A percentile compares a stretch with the other conserved stretches of the same genome.
These are phyloP conservation scores for Balamuthia mandrillaris DNA, from an alignment of 208 protist genomes.

Conservation along the genomic window DNA sequence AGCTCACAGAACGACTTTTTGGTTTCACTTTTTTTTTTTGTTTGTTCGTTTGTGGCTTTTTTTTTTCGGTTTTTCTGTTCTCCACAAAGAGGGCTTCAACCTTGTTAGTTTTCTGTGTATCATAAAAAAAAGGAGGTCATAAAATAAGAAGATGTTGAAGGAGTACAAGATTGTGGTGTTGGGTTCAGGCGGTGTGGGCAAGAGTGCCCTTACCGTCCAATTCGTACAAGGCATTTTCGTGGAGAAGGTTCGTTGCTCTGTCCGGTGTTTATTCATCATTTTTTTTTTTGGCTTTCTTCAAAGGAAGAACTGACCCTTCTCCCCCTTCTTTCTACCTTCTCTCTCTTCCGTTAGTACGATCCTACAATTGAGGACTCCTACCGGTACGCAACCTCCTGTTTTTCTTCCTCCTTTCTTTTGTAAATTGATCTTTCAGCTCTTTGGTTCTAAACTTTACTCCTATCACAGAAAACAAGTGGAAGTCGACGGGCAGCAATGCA, in stretches of 20 bases:
- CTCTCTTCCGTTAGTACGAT: slow-evolving; percentile 57
- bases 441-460: not conserved
- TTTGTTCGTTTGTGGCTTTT: not conserved
- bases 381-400: too few relatives aligned
- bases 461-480: slow-evolving; percentile 64
- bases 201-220: slow-evolving; percentile 40
- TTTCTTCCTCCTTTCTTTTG: too few relatives aligned
- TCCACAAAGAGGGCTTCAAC: not conserved
- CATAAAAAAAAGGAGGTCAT: not conserved
- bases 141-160: not conserved
- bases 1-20: too few relatives aligned
- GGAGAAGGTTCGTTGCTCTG: slow-evolving; percentile 9
- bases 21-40: not conserved
- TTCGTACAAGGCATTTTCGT: slow-evolving; percentile 40
- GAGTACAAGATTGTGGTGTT: slow-evolving; percentile 73
- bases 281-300: not conserved
- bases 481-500: slow-evolving; percentile 68
- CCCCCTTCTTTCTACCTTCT: not conserved
- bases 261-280: not conserved
- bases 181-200: slow-evolving; percentile 75
- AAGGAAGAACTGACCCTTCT: too few relatives aligned
- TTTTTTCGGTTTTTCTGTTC: not conserved
- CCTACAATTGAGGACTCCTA: slow-evolving; percentile 81
- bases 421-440: not conserved
- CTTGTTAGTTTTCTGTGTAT: not conserved